These are phyloP conservation scores for Mariannaea elegans DNA, from an alignment of 2,329 filamentous ascomycete species.

Conservation along the genomic window DNA sequence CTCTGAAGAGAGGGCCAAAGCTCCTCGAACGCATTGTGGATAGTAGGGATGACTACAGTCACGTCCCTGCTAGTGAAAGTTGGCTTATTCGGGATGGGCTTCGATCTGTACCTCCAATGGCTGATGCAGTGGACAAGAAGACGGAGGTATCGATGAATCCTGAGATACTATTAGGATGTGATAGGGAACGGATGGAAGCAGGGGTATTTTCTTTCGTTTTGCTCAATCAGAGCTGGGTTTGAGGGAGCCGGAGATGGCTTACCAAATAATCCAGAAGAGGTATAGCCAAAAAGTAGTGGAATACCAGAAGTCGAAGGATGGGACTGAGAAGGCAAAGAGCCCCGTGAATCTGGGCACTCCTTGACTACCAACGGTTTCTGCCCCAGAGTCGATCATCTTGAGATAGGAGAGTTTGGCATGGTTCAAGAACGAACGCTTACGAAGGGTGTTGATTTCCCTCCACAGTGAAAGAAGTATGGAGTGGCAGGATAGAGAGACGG, in stretches of 20 bases:
- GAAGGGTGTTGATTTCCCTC: constrained; percentile 33
- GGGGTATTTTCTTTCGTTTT: neutral
- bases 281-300: constrained; percentile 59
- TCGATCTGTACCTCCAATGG: constrained; percentile 88
- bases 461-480: constrained; percentile 13
- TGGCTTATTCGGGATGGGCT: constrained; percentile 83
- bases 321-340: constrained; percentile 28
- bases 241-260: constrained; percentile 39
- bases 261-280: constrained; percentile 57
- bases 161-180: constrained; percentile 48
- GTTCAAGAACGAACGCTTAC: constrained; percentile 16
- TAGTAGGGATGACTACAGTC: constrained; percentile 92
- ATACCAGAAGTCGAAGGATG: constrained; percentile 48
- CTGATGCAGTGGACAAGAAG: constrained; percentile 85
- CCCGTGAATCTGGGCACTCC: constrained; percentile 28
- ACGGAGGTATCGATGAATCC: constrained; percentile 87
- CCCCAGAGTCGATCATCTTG: constrained; percentile 35
- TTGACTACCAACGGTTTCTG: constrained; percentile 23
- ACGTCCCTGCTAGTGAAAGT: constrained; percentile 83
- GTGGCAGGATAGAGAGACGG: too few species aligned
- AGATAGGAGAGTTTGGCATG: constrained; percentile 19
- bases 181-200: constrained; percentile 1
- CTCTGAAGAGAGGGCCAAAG: constrained; percentile 82
- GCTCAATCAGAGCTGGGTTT: neutral
- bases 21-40: constrained; percentile 87